These are phyloP conservation scores for Pseudozyma thailandica DNA, from an alignment of 1,284 basidiomycete species.

Conservation along the genomic window DNA sequence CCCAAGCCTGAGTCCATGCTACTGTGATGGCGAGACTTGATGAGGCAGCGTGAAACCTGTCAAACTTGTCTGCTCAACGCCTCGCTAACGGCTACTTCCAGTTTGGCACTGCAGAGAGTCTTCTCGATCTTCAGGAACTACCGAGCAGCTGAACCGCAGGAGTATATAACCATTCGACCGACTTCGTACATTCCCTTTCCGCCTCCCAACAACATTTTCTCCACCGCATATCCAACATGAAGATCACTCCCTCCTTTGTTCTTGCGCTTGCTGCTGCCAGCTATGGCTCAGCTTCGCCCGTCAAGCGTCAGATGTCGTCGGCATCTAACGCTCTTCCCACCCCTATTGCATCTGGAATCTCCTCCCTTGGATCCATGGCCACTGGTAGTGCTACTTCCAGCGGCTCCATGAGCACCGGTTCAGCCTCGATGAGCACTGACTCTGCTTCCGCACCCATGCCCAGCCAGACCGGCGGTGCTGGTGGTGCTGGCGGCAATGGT, in stretches of 20 bases:
- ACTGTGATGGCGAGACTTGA: slow-evolving; percentile 6
- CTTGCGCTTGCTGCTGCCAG: slow-evolving; percentile 33
- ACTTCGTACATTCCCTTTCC: too few relatives aligned
- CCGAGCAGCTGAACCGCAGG: background rate
- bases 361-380: background rate
- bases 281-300: slow-evolving; percentile 29
- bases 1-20: too few relatives aligned
- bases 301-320: slow-evolving; percentile 13
- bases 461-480: background rate
- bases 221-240: slow-evolving; percentile 18
- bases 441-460: too few relatives aligned
- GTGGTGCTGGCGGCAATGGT: background rate
- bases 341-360: slow-evolving; percentile 1
- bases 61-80: background rate
- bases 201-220: background rate
- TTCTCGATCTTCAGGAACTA: too few relatives aligned
- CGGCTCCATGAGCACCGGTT: background rate
- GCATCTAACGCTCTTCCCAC: background rate
- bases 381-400: background rate
- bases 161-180: slow-evolving; percentile 20
- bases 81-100: slow-evolving; percentile 5
- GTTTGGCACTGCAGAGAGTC: background rate
- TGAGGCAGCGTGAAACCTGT: slow-evolving; percentile 16
- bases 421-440: too few relatives aligned
- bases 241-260: slow-evolving; percentile 34